Conservation (phyloP, 768 basidiomycete genomes). For the Suillus bovinus region DNA sequence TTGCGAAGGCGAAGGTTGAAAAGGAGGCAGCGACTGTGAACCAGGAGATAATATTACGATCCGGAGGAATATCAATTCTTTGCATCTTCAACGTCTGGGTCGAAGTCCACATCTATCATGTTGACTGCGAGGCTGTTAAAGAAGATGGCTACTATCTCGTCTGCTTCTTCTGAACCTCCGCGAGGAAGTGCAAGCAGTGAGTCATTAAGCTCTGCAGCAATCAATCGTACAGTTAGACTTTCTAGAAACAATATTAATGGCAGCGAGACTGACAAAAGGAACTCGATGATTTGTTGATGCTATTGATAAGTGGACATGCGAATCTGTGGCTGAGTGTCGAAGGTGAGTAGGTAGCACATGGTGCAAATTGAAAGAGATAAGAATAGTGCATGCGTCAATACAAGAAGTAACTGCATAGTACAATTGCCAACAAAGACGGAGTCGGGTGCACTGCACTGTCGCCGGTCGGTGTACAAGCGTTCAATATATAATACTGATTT, state of each 20-base stretch:
- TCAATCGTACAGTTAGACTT: background rate
- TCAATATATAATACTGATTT: too few relatives aligned
- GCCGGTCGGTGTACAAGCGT: too few relatives aligned
- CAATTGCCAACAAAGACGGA: too few relatives aligned
- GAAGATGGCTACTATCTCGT: background rate
- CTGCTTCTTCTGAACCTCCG: background rate
- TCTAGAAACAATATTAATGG: background rate
- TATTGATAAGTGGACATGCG: background rate
- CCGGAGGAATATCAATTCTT: background rate
- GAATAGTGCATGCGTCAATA: too few relatives aligned
- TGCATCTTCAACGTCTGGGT: background rate
- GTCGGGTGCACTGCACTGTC: too few relatives aligned
- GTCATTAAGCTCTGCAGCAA: background rate
- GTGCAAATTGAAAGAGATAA: too few relatives aligned
- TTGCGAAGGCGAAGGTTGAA: slow-evolving; percentile 11
- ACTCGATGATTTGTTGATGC: too few relatives aligned
- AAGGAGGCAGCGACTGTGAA: slow-evolving; percentile 14
- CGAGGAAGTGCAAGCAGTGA: background rate
- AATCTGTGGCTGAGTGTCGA: too few relatives aligned
- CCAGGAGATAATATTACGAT: background rate
- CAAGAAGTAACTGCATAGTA: too few relatives aligned
- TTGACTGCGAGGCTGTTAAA: background rate
- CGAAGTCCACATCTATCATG: background rate
- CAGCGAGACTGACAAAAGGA: too few relatives aligned
- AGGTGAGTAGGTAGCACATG: too few relatives aligned